Evolutionary conservation across 306 rosid species (phyloP).

Genomic region (Cucumis hystrix): DNA sequence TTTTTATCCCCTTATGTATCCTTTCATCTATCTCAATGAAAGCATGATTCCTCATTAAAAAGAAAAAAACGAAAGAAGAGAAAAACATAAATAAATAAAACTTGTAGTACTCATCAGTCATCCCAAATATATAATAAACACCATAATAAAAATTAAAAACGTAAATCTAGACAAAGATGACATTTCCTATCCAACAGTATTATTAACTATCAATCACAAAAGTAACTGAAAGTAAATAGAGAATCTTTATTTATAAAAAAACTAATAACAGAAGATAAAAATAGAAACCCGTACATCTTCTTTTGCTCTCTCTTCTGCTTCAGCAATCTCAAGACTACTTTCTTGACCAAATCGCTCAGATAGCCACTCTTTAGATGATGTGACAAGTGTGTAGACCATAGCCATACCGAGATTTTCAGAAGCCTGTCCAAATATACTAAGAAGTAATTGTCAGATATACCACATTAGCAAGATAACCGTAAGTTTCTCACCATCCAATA

Average conservation of each 20-base stretch:
- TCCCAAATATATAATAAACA: too few species aligned
- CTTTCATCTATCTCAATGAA: too few species aligned
- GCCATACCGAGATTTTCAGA: conserved; percentile 99
- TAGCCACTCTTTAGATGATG: conserved; percentile 95
- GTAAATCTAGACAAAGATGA: neutral
- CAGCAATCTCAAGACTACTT: conserved; percentile 28
- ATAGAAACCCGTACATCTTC: conserved; percentile 54
- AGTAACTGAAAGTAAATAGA: conserved; percentile 9
- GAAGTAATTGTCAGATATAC: neutral
- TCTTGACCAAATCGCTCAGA: conserved; percentile 61
- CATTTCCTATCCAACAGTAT: neutral
- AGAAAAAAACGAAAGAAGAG: too few species aligned
- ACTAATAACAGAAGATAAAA: neutral
- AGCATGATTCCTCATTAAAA: too few species aligned
- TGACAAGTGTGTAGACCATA: conserved; percentile 88
- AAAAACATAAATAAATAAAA: too few species aligned
- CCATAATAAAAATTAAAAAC: too few species aligned
- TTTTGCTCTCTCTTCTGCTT: conserved; percentile 76
- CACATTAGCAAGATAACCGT: neutral
- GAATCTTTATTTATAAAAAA: neutral
- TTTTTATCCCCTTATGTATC: too few species aligned
- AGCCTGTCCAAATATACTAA: conserved; percentile 38
- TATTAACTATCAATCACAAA: neutral
- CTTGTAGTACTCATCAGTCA: too few species aligned
- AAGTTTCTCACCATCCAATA: neutral